Base-by-base conservation (phyloP, 495 filamentous ascomycete genomes). In the Hypoxylon fragiforme region DNA sequence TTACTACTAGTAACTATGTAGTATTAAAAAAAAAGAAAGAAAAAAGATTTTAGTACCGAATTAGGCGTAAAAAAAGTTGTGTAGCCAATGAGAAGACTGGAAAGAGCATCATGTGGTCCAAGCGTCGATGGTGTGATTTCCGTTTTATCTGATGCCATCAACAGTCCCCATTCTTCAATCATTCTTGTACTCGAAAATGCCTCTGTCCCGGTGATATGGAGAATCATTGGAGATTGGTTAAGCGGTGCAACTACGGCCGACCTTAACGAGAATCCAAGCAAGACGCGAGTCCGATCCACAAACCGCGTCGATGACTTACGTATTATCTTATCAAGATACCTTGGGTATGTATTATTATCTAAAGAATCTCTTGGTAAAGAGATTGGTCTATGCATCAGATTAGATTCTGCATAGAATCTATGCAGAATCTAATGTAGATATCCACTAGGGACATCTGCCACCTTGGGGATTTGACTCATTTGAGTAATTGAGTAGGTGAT, bases 101-200 rank as follows among this genome's bases (percentile, higher is more conserved):
- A 51, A 47, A 43, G n/a, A 12, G 8, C 30, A 38, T 9, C n/a
- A 28, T 3, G 16, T 46, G 50, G 46, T 35, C 36, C 18, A 36
- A 50, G 57, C 57, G 50, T 37, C 42, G 47, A 61, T 61, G 57
- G 39, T 51, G 57, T 46, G 46, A 61, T 61, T 48, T 51, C 16
- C 2, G 6, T 37, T 40, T 26, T 13, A 2, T 35, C 36, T 61
- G 51, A 56, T 61, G 57, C 57, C 46, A 61, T 61, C 34, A 41
- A 50, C 38, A 48, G 9, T 28, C 24, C 24, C 9, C 9, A 28
- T 28, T n/a, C n/a, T n/a, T n/a, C n/a, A n/a, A n/a, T n/a, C n/a
- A n/a, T n/a, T n/a, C n/a, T n/a, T n/a, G n/a, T n/a, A n/a, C n/a
- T n/a, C n/a, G n/a, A n/a, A n/a, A n/a, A n/a, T n/a, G n/a, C n/a